Evolutionary conservation across 768 basidiomycete species (phyloP).

Genomic region (Lyophyllum atratum): DNA sequence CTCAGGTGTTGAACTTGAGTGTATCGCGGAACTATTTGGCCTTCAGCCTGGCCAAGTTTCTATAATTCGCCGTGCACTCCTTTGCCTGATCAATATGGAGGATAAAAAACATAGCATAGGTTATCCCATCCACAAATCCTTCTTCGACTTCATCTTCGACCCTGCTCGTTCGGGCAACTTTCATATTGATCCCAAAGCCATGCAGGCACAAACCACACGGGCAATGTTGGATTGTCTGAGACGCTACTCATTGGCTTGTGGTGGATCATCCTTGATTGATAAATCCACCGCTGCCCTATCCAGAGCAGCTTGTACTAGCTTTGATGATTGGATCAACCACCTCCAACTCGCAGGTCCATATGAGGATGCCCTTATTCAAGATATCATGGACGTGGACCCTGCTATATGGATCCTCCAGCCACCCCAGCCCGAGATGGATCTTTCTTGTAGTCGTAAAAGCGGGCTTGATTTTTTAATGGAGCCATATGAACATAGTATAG

Average conservation of each 20-base stretch:
- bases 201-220: background rate
- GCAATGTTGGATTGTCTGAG: background rate
- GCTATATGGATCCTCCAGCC: too few species aligned
- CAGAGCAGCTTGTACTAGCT: too few species aligned
- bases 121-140: background rate
- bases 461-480: too few species aligned
- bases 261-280: background rate
- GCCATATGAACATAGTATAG: too few species aligned
- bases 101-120: too few species aligned
- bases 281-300: too few species aligned
- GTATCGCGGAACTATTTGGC: background rate
- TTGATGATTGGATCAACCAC: too few species aligned
- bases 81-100: background rate
- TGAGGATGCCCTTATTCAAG: too few species aligned
- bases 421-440: too few species aligned
- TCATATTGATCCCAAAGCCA: background rate
- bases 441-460: too few species aligned
- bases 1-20: background rate
- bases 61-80: background rate
- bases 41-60: background rate
- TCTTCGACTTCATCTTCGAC: background rate
- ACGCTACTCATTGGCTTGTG: background rate
- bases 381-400: too few species aligned
- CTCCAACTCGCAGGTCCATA: background rate
- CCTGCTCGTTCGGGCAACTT: background rate